These are phyloP conservation scores for Ampelocalamus luodianensis DNA, from an alignment of 176 grass and related monocot species.

Conservation along the genomic window DNA sequence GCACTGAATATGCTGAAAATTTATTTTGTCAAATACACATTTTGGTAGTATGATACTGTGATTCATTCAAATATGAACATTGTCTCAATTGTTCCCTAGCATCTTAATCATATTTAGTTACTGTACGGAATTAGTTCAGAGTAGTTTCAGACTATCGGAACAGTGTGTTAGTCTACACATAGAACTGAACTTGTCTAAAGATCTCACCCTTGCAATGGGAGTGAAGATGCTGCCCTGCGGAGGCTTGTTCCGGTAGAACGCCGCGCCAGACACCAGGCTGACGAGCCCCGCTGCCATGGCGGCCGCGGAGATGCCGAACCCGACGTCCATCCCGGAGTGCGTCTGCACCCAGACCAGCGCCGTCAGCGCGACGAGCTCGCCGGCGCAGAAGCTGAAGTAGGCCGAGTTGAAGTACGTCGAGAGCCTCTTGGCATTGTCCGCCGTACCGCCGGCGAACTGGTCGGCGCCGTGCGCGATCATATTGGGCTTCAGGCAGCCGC, in stretches of 20 bases:
- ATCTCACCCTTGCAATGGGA: slow-evolving; percentile 75
- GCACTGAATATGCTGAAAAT: not conserved
- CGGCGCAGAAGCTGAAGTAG: slow-evolving; percentile 96
- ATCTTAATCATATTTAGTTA: not conserved
- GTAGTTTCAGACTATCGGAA: not conserved
- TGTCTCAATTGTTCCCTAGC: not conserved
- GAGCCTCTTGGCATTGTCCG: slow-evolving; percentile 57
- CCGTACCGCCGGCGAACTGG: slow-evolving; percentile 59
- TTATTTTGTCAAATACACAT: not conserved
- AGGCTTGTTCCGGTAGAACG: slow-evolving; percentile 82
- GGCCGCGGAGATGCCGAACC: slow-evolving; percentile 71
- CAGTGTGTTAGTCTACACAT: not conserved
- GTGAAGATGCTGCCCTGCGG: slow-evolving; percentile 89
- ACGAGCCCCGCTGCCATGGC: slow-evolving; percentile 78
- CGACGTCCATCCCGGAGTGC: slow-evolving; percentile 88
- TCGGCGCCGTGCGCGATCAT: slow-evolving; percentile 97
- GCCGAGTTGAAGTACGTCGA: slow-evolving; percentile 99
- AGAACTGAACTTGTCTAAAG: not conserved
- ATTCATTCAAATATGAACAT: not conserved
- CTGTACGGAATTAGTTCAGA: not conserved
- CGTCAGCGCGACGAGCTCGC: slow-evolving; percentile 86
- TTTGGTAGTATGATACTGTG: not conserved
- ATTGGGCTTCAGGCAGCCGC: slow-evolving; percentile 96
- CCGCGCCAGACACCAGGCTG: slow-evolving; percentile 64
- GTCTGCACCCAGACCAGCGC: slow-evolving; percentile 96